phyloP scores from a whole-genome alignment of 2,329 filamentous ascomycete genomes.

The Rosellinia necatrix region DNA sequence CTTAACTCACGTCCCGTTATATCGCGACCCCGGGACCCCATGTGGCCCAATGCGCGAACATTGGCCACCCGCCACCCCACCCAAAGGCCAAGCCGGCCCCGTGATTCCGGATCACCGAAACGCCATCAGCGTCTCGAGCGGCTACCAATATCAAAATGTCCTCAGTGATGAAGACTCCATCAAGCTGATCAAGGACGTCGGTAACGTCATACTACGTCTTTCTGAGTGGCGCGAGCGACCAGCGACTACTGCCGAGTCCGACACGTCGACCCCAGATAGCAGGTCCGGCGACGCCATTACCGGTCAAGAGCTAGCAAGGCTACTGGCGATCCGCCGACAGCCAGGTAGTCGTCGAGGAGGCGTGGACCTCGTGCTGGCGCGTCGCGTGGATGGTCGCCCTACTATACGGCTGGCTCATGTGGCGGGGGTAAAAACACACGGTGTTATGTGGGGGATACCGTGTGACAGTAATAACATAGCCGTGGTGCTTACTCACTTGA shows the following conservation, averaged over 20 bases:
- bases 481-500: too few species aligned
- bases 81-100: constrained; percentile 59
- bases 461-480: too few species aligned
- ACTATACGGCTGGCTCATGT: constrained; percentile 71
- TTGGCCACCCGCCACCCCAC: constrained; percentile 71
- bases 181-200: constrained; percentile 75
- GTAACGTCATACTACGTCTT: constrained; percentile 85
- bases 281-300: constrained; percentile 84
- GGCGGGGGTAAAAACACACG: constrained; percentile 59
- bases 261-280: constrained; percentile 71
- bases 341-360: constrained; percentile 63
- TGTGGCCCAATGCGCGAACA: constrained; percentile 87
- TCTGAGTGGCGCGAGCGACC: constrained; percentile 94
- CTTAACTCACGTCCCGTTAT: constrained; percentile 89
- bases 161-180: constrained; percentile 77
- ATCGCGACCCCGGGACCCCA: constrained; percentile 78
- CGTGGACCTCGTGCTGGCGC: constrained; percentile 64
- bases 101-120: constrained; percentile 71
- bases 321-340: constrained; percentile 89
- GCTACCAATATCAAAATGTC: constrained; percentile 98
- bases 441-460: too few species aligned
- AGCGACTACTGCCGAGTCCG: constrained; percentile 95
- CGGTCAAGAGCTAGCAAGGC: constrained; percentile 95
- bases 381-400: constrained; percentile 66
- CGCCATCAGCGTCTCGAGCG: constrained; percentile 74